Conservation (phyloP, 208 protist species). For the Leishmania mexicana region DNA sequence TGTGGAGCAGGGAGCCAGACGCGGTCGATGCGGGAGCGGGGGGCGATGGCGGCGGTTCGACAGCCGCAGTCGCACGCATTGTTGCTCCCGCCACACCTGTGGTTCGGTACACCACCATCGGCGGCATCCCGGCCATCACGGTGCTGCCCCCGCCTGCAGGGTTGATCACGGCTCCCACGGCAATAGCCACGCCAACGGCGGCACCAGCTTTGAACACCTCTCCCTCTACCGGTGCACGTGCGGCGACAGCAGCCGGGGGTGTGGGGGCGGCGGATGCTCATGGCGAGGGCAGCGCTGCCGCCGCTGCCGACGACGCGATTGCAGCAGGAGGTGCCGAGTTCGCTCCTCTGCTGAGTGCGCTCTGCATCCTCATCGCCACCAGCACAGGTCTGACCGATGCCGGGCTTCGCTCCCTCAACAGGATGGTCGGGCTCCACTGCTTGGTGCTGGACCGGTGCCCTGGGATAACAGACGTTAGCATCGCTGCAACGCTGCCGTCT, state of each 20-base stretch:
- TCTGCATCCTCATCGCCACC: conserved; percentile 26
- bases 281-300: not conserved
- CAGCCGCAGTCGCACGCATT: not conserved
- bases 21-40: not conserved
- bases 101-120: conserved; percentile 15
- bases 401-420: conserved; percentile 11
- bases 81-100: not conserved
- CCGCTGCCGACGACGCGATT: not conserved
- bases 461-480: conserved; percentile 18
- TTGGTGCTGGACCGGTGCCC: conserved; percentile 23
- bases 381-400: conserved; percentile 28
- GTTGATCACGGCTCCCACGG: not conserved
- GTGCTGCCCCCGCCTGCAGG: conserved; percentile 18
- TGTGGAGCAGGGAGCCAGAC: conserved; percentile 17
- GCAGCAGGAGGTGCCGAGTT: not conserved
- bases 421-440: conserved; percentile 18
- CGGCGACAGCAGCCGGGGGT: not conserved
- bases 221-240: not conserved
- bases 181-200: not conserved
- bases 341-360: conserved; percentile 14
- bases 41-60: not conserved
- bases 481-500: conserved; percentile 31
- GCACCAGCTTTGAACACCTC: not conserved
- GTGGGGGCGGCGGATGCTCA: not conserved
- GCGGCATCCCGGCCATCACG: conserved; percentile 35